Conservation (phyloP, 2,329 filamentous ascomycete genomes). For the Annulohypoxylon truncatum region DNA sequence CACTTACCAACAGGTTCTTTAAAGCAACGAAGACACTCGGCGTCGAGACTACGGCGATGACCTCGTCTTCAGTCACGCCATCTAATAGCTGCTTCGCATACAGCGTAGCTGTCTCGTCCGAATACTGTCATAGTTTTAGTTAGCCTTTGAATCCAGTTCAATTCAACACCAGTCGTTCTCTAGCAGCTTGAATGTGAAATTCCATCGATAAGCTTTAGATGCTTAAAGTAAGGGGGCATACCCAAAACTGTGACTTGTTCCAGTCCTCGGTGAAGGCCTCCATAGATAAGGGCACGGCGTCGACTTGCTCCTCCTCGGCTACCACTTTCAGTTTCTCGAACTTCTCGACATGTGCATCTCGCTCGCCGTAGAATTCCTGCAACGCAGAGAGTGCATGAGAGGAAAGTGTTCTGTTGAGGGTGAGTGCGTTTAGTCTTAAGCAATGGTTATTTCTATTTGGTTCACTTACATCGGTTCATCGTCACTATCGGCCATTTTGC, state of each 20-base stretch:
- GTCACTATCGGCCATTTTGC: constrained; percentile 53
- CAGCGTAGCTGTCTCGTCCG: constrained; percentile 74
- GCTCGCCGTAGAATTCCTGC: constrained; percentile 78
- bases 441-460: not conserved
- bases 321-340: constrained; percentile 75
- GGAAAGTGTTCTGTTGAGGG: constrained; percentile 67
- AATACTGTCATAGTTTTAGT: constrained; percentile 63
- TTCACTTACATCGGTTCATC: constrained; percentile 62
- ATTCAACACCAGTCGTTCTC: not conserved
- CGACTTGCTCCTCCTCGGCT: constrained; percentile 65
- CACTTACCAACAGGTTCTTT: constrained; percentile 74
- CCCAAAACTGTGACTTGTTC: constrained; percentile 88
- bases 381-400: constrained; percentile 74
- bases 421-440: not conserved
- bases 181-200: too few relatives aligned
- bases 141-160: not conserved
- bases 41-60: constrained; percentile 77
- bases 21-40: constrained; percentile 82
- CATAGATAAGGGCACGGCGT: constrained; percentile 64
- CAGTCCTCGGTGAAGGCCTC: constrained; percentile 82
- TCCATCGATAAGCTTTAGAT: not conserved
- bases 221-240: constrained; percentile 52
- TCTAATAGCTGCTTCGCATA: constrained; percentile 75
- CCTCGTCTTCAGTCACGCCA: constrained; percentile 65
- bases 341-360: constrained; percentile 71